Evolutionary conservation across 345 rosid genomes (phyloP), one percentile per base, ranked within the genome.

Genomic region (Microthlaspi erraticum): DNA sequence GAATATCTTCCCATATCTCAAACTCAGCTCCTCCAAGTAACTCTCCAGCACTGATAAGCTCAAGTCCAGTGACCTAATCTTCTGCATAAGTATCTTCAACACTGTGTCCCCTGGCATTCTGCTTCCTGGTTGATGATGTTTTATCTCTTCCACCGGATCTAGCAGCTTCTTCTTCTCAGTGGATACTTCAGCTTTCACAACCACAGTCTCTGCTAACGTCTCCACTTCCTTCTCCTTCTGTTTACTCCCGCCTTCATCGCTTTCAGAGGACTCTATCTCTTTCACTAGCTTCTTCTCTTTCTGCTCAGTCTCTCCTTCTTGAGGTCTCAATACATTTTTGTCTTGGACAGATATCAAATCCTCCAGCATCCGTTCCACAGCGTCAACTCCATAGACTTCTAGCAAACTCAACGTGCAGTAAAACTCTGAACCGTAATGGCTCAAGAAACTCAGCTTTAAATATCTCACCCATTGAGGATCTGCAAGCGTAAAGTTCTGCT

Each of bases 371-470:
- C 85, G 53, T 76, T 95, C 99, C 63, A 92, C 93, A 12, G 98
- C 97, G 74, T 95, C 98, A 41, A 95, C 98, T 71, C 99, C 98
- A 38, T 82, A 92, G 18, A 85, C 96, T 84, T 92, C 93, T 44
- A 92, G 44, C 37, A 86, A 70, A 65, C 98, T 95, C 55, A 92
- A 76, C 1, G 99, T 95, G 74, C 99, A 95, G 67, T 95, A 92
- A 76, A 95, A 92, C 71, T 95, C 99, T 34, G 88, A 81, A 13
- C 99, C 98, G 62, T 89, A 77, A 72, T 95, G 98, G 76, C 84
- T 86, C 26, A 84, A 65, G 59, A 95, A 90, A 66, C 79, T 90
- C 59, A 92, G 82, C 75, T 83, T 95, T 20, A 95, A 65, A 68
- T 95, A 95, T 77, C 97, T 88, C 53, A 79, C 97, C 96, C 98